phyloP scores from a whole-genome alignment of 2,329 filamentous ascomycete species.

The Rutstroemia sp. region DNA sequence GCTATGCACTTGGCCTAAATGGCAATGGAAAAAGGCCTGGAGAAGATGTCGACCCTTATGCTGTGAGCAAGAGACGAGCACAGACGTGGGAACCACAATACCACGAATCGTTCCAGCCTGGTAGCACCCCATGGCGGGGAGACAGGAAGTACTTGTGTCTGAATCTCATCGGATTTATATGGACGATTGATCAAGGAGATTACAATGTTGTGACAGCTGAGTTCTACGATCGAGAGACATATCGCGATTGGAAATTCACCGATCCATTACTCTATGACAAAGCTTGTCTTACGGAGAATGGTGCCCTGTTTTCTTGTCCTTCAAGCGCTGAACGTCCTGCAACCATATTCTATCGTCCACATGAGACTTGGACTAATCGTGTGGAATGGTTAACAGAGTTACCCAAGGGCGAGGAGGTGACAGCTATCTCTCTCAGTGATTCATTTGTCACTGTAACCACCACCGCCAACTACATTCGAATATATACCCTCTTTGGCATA shows the following conservation, averaged over 20 bases:
- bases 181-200: conserved; percentile 93
- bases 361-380: conserved; percentile 81
- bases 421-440: conserved; percentile 83
- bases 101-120: conserved; percentile 85
- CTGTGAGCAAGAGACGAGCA: conserved; percentile 35
- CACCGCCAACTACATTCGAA: conserved; percentile 76
- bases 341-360: conserved; percentile 89
- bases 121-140: conserved; percentile 91
- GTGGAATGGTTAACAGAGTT: conserved; percentile 84
- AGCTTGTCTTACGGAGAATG: conserved; percentile 80
- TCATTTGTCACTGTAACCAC: conserved; percentile 89
- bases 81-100: conserved; percentile 48
- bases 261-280: conserved; percentile 96
- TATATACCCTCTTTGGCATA: conserved; percentile 89
- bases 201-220: conserved; percentile 93
- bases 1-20: conserved; percentile 58
- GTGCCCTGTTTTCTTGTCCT: conserved; percentile 77
- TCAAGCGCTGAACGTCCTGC: conserved; percentile 59
- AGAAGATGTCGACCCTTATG: conserved; percentile 34
- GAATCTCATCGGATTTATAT: conserved; percentile 89
- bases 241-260: conserved; percentile 94
- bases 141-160: conserved; percentile 90
- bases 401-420: conserved; percentile 79
- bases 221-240: conserved; percentile 90
- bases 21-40: conserved; percentile 60